Evolutionary conservation across 2,329 filamentous ascomycete genomes (phyloP), one percentile per base, ranked within the genome.

Genomic region (Dactylonectria macrodidyma): DNA sequence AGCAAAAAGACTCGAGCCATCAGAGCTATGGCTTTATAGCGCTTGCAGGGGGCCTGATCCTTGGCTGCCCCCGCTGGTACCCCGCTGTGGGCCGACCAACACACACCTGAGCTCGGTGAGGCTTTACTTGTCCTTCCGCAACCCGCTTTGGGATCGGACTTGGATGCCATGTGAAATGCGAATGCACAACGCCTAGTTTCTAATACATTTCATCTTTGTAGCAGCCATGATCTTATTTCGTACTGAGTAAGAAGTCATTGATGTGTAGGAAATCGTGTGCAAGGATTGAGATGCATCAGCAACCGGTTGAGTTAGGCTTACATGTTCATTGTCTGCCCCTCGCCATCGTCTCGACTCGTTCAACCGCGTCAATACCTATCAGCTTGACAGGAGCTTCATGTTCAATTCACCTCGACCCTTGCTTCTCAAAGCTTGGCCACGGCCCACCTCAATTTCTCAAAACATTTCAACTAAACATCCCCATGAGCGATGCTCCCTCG

Each of bases 11-110:
- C 26, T 30, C 26, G 26, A 30, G 7, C 26, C 26, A 30, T 30
- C 26, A 30, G 4, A 7, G 26, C 26, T 19, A 19, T 19, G 19
- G 19, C 19, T 19, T 19, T 16, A 34, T 33, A 48, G 57, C 57
- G 57, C n/a, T 34, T 58, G 44, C 26, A 59, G 57, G 24, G 26
- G 41, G 5, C n/a, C 7, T 9, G 26, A 44, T 26, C 26, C 16
- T 4, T 46, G 7, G 14, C 55, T 54, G 50, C 26, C 56, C 63
- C 56, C 33, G 38, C 36, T 3, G 12, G 9, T 59, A 66, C 64
- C 64, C 64, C 64, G 64, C 64, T 66, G 64, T 61, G 64, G 64
- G 22, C 51, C 64, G 46, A 38, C 26, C 24, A 19, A 22, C 19
- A 19, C 11, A 22, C 33, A 16, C 46, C 19, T 44, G 10, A 16